Base-by-base conservation (phyloP, 352 stramenopile genomes). In the Hyphochytrium catenoides region DNA sequence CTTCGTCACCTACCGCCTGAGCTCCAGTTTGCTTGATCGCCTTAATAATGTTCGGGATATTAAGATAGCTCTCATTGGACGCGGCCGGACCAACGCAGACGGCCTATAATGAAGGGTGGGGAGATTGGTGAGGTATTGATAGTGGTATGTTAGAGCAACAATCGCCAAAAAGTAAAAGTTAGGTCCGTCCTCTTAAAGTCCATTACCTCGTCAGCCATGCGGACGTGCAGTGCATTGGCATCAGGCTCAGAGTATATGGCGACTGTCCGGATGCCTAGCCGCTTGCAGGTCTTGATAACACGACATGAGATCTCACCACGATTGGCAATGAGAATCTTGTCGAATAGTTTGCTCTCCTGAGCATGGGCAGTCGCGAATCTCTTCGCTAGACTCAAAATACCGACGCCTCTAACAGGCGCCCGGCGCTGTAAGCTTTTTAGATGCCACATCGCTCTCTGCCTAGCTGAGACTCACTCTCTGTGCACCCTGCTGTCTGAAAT, bases 241-340 rank as follows among this genome's bases (percentile, higher is more conserved):
- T 95, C 83, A 2, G 75, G 59, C 36, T 88, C 79, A 14, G 69
- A 88, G 50, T 94, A 94, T 33, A 95, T 66, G 5, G 79, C 85
- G 12, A 95, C 83, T 0, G 83, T 95, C 45, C 88, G 62, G 44
- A 95, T 92, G 14, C 63, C 70, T n/a, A 92, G 45, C 11, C 65
- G 53, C 11, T 61, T 51, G 36, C 74, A 86, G 22, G 82, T 93
- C 39, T 76, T 56, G 38, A 93, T 85, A 25, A 96, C 70, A 23
- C 85, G 75, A 51, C 78, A 72, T 14, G 77, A 69, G 49, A 95
- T 95, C 62, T 95, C 85, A 26, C 74, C 74, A 31, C 73, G 62
- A 51, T 92, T 92, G 17, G 77, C 77, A 28, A 92, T 74, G 19
- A 92, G 50, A 37, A 92, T 84, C 51, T 92, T 87, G 47, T 82